Evolutionary conservation across 2,329 filamentous ascomycete genomes (phyloP).

Genomic region (Aspergillus sp.): DNA sequence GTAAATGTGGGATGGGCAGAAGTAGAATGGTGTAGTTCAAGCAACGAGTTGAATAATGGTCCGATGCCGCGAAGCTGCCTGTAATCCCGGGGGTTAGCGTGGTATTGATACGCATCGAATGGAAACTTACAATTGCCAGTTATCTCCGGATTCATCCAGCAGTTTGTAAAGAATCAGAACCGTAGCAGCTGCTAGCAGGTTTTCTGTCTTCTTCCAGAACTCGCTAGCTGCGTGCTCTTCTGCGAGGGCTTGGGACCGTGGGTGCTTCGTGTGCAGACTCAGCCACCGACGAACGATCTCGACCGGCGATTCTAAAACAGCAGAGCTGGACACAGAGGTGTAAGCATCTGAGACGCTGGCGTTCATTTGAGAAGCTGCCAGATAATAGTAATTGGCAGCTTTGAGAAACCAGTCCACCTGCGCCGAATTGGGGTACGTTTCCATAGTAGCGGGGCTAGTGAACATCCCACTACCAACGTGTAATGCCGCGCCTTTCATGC

Average conservation of each 20-base stretch:
- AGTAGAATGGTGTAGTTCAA: constrained; percentile 28
- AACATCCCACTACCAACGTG: constrained; percentile 23
- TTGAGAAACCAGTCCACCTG: constrained; percentile 60
- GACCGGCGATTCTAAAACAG: constrained; percentile 31
- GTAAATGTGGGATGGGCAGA: constrained; percentile 36
- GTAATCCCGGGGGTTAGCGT: constrained; percentile 4
- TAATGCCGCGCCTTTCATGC: constrained; percentile 30
- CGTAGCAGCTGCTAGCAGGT: constrained; percentile 59
- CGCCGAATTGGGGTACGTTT: constrained; percentile 48
- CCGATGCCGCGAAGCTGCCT: constrained; percentile 62
- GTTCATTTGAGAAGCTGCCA: constrained; percentile 53
- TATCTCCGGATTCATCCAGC: constrained; percentile 59
- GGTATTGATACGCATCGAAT: no score
- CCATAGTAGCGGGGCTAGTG: constrained; percentile 49
- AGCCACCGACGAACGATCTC: constrained; percentile 29
- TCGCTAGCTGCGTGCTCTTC: constrained; percentile 13
- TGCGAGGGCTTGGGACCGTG: not conserved
- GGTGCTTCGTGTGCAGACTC: constrained; percentile 15
- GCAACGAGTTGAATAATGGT: constrained; percentile 51
- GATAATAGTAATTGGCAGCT: constrained; percentile 61
- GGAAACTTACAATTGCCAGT: constrained; percentile 52
- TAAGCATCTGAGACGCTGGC: constrained; percentile 35
- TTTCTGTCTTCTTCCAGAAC: constrained; percentile 51
- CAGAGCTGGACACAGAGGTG: constrained; percentile 29
- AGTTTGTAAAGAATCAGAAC: constrained; percentile 65